Evolutionary conservation across 192 early-diverging fungal genomes (phyloP).

Genomic region (Dissophora ornata): DNA sequence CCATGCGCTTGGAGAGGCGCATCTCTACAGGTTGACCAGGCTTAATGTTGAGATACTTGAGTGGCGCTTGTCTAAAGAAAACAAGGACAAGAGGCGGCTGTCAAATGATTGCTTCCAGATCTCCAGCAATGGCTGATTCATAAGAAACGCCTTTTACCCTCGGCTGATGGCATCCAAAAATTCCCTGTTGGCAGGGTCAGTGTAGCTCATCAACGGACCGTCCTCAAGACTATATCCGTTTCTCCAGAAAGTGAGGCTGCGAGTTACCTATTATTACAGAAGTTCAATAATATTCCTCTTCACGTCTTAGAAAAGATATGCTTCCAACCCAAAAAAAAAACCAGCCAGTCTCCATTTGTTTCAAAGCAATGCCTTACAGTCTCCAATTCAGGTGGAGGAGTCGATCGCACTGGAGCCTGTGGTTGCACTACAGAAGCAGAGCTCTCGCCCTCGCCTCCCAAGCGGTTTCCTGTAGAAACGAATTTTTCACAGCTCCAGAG

Average conservation of each 20-base stretch:
- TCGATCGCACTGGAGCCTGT: constrained; percentile 21
- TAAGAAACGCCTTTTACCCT: no score
- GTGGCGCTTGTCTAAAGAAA: constrained; percentile 79
- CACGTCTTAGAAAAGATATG: no score
- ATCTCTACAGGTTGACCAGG: constrained; percentile 93
- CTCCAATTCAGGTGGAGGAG: constrained; percentile 33
- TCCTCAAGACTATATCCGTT: constrained; percentile 97
- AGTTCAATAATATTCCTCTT: neutral
- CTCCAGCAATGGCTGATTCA: no score
- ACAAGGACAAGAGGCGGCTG: no score
- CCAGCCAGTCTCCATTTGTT: neutral
- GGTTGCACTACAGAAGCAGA: constrained; percentile 33
- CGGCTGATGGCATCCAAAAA: constrained; percentile 88
- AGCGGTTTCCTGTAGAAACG: constrained; percentile 46
- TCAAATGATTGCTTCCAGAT: no score
- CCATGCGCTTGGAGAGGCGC: constrained; percentile 79
- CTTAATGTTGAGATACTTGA: constrained; percentile 85
- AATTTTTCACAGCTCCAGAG: no score
- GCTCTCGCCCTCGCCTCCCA: constrained; percentile 66
- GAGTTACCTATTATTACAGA: constrained; percentile 57
- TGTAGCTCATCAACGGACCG: constrained; percentile 86
- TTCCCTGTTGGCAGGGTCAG: constrained; percentile 89
- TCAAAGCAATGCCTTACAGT: constrained; percentile 9
- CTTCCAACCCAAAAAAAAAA: neutral
- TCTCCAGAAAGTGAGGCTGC: constrained; percentile 93